A percentile compares a stretch with the other conserved stretches of the same genome.
Evolutionary conservation across 2,329 filamentous ascomycete species (phyloP).

Genomic region (Stylonectria norvegica): DNA sequence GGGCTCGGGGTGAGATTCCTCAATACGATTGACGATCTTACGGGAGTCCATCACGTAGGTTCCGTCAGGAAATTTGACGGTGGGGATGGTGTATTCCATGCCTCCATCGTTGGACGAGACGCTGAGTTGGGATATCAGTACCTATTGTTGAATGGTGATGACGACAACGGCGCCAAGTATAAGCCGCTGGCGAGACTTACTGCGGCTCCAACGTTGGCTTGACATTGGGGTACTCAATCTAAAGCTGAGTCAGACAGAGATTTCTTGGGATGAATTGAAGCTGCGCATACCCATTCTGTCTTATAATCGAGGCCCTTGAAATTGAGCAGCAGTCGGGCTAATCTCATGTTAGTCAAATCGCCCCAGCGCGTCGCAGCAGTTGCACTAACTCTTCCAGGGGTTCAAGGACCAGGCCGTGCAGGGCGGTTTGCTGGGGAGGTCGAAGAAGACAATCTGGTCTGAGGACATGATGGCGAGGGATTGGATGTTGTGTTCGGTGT

Average conservation of each 20-base stretch:
- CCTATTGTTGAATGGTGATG: not conserved
- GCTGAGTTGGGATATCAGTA: conserved; percentile 10
- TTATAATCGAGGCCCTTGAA: conserved; percentile 65
- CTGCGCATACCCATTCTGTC: conserved; percentile 55
- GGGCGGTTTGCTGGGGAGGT: conserved; percentile 54
- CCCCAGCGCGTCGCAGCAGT: conserved; percentile 1
- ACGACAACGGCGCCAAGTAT: not conserved
- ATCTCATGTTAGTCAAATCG: not conserved
- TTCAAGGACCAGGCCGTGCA: conserved; percentile 61
- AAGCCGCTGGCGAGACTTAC: too few species aligned
- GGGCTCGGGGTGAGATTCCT: conserved; percentile 56
- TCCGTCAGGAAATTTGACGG: conserved; percentile 53
- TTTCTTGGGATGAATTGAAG: not conserved
- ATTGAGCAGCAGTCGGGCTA: conserved; percentile 64
- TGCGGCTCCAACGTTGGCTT: conserved; percentile 51
- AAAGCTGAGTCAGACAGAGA: not conserved
- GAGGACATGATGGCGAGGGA: conserved; percentile 27
- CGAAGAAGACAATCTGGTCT: conserved; percentile 53
- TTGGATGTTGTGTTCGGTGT: not conserved
- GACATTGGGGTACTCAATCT: conserved; percentile 65
- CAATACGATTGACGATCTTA: conserved; percentile 57
- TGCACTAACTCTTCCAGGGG: conserved; percentile 62
- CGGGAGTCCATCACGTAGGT: conserved; percentile 62
- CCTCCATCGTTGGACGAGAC: conserved; percentile 17
- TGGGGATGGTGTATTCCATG: conserved; percentile 41